Evolutionary conservation across 2,329 filamentous ascomycete genomes (phyloP).

Genomic region (Cordyceps sp.): DNA sequence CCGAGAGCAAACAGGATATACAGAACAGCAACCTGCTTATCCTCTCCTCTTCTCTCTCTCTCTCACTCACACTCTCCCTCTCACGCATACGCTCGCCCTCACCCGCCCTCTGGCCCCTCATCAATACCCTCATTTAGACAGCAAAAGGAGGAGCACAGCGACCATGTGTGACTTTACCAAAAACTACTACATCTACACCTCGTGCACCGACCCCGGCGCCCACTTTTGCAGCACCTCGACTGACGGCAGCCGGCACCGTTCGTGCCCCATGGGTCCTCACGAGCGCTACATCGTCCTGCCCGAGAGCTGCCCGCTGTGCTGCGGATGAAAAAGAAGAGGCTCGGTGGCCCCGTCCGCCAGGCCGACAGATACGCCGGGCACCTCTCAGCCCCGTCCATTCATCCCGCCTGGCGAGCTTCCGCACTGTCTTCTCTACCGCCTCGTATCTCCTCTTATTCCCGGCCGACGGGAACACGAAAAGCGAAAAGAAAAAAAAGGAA

Average conservation of each 20-base stretch:
- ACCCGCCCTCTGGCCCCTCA: not conserved
- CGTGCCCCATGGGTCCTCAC: conserved; percentile 49
- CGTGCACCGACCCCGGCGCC: conserved; percentile 48
- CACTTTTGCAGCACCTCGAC: conserved; percentile 57
- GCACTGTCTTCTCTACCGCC: no score
- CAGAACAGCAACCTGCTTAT: no score
- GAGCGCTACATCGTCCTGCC: conserved; percentile 58
- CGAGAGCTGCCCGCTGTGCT: conserved; percentile 37
- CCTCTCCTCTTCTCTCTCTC: no score
- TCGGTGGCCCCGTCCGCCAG: not conserved
- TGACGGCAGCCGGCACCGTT: conserved; percentile 43
- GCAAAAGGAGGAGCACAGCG: conserved; percentile 1
- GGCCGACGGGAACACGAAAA: no score
- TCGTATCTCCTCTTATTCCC: no score
- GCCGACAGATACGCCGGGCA: no score
- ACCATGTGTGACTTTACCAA: conserved; percentile 51
- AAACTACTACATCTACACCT: conserved; percentile 63
- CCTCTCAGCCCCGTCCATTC: no score
- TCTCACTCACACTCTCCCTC: no score
- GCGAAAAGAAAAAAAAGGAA: no score
- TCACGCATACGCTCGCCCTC: no score
- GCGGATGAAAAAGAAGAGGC: conserved; percentile 12
- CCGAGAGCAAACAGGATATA: no score
- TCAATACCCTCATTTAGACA: not conserved
- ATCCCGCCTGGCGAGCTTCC: no score